These are phyloP conservation scores for Aspergillus tamarii DNA, from an alignment of 2,329 filamentous ascomycete species.

Conservation along the genomic window DNA sequence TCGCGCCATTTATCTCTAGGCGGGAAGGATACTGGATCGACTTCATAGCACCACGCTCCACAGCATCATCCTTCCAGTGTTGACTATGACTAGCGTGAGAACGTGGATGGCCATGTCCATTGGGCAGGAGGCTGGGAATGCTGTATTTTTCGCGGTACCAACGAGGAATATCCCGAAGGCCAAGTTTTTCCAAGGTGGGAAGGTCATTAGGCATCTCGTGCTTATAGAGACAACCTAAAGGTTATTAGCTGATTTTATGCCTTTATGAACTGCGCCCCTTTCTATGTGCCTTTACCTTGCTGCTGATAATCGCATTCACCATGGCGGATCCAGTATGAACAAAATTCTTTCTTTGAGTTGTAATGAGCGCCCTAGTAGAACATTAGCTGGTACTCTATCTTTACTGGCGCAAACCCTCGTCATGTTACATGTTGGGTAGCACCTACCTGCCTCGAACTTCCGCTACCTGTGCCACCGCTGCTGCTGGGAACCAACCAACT, in stretches of 20 bases:
- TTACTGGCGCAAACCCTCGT: neutral
- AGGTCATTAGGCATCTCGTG: conserved; percentile 82
- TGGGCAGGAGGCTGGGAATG: conserved; percentile 32
- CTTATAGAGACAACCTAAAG: conserved; percentile 75
- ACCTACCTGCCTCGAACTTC: conserved; percentile 26
- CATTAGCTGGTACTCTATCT: neutral
- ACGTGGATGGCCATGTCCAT: conserved; percentile 23
- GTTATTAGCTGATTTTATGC: neutral
- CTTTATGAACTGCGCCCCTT: neutral
- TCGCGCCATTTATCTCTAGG: conserved; percentile 15
- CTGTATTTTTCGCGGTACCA: conserved; percentile 59
- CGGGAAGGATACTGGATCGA: conserved; percentile 23
- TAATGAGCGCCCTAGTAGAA: conserved; percentile 13
- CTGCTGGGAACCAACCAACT: conserved; percentile 23
- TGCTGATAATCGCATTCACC: conserved; percentile 84
- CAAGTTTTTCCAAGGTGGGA: conserved; percentile 68
- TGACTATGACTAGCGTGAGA: conserved; percentile 14
- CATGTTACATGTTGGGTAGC: conserved; percentile 6
- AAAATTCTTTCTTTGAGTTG: conserved; percentile 69
- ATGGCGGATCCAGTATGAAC: conserved; percentile 86
- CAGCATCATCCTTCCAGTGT: conserved; percentile 25
- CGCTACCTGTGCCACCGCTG: conserved; percentile 11
- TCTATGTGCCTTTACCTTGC: conserved; percentile 53
- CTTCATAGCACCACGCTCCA: conserved; percentile 13
- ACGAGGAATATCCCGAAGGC: conserved; percentile 60